Conservation (phyloP, 164 flowering plant species). For the Cinnamomum chago region DNA sequence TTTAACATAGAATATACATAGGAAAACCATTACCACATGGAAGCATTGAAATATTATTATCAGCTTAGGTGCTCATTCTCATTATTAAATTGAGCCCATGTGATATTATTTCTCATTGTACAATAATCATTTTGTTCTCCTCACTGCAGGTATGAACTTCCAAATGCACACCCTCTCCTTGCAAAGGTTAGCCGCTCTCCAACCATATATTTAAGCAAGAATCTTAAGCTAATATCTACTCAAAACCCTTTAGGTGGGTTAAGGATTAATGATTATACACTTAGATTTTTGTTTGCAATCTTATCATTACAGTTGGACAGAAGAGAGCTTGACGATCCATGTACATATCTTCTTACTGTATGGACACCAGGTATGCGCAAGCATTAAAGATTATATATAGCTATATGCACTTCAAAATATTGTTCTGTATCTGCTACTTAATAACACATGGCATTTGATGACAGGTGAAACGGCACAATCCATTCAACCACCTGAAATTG, state of each 20-base stretch:
- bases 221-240: not conserved
- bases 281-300: too few relatives aligned
- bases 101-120: not conserved
- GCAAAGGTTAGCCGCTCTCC: slow-evolving; percentile 50
- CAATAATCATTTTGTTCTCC: slow-evolving; percentile 14
- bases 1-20: not conserved
- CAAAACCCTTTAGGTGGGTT: not conserved
- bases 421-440: not conserved
- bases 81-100: too few relatives aligned
- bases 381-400: not conserved
- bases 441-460: not conserved
- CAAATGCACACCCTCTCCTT: slow-evolving; percentile 85
- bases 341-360: slow-evolving; percentile 84
- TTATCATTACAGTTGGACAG: slow-evolving; percentile 50
- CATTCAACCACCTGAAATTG: slow-evolving; percentile 49
- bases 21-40: not conserved
- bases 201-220: not conserved
- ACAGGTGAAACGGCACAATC: slow-evolving; percentile 88
- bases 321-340: slow-evolving; percentile 80
- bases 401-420: not conserved
- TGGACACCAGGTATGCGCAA: slow-evolving; percentile 85
- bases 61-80: not conserved
- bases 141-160: slow-evolving; percentile 85
- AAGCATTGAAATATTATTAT: not conserved
- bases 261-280: too few relatives aligned